phyloP scores from a whole-genome alignment of 805 yeast species.

The Millerozyma miso region DNA sequence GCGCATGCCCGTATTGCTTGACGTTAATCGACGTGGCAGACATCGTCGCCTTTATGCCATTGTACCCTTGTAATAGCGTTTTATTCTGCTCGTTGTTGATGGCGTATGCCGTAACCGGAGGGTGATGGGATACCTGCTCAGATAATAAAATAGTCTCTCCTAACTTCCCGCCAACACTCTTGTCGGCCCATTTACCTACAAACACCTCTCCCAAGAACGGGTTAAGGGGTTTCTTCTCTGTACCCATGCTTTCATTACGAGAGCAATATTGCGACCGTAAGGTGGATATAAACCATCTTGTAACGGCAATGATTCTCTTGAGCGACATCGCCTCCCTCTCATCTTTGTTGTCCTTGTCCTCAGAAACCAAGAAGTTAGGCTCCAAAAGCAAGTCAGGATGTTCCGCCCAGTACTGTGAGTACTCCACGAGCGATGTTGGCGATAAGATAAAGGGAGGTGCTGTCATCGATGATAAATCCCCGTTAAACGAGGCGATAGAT shows the following conservation, averaged over 20 bases:
- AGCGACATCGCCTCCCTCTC: slow-evolving; percentile 44
- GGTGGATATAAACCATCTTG: slow-evolving; percentile 88
- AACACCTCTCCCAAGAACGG: slow-evolving; percentile 95
- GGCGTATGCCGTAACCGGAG: slow-evolving; percentile 93
- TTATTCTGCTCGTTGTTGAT: slow-evolving; percentile 69
- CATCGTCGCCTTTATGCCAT: slow-evolving; percentile 81
- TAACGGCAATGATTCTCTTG: slow-evolving; percentile 74
- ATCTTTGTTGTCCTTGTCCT: slow-evolving; percentile 31
- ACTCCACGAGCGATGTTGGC: slow-evolving; percentile 83
- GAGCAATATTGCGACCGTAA: slow-evolving; percentile 91
- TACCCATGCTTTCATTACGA: slow-evolving; percentile 86
- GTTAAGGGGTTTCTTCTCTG: slow-evolving; percentile 94
- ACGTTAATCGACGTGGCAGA: slow-evolving; percentile 76
- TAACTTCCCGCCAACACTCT: slow-evolving; percentile 39
- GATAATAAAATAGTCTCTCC: slow-evolving; percentile 78
- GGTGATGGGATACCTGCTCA: slow-evolving; percentile 97
- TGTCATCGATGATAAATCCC: slow-evolving; percentile 88
- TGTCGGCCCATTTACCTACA: slow-evolving; percentile 80
- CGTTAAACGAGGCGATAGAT: slow-evolving; percentile 87
- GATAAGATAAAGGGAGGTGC: slow-evolving; percentile 97
- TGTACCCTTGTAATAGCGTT: slow-evolving; percentile 79
- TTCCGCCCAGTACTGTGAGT: slow-evolving; percentile 95
- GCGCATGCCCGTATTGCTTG: slow-evolving; percentile 89
- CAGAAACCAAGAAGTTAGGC: slow-evolving; percentile 49
- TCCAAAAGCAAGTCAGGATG: slow-evolving; percentile 79